A percentile compares a stretch with the other conserved stretches of the same genome.
phyloP scores from a whole-genome alignment of 2,329 filamentous ascomycete genomes.

The Fusarium dlaminii region DNA sequence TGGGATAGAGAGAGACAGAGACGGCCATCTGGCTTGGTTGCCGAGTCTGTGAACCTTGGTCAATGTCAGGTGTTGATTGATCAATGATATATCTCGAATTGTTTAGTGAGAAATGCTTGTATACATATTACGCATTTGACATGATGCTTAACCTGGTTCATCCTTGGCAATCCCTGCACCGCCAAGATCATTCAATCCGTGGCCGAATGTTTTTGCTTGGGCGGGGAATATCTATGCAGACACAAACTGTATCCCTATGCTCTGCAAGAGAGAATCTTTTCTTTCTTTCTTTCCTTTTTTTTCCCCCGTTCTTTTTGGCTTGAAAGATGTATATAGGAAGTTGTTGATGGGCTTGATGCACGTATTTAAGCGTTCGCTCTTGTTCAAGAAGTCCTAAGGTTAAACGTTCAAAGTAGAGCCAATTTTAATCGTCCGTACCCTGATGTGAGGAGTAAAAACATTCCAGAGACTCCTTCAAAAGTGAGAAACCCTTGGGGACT shows the following conservation, averaged over 20 bases:
- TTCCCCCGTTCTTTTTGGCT: not conserved
- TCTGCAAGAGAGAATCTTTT: not conserved
- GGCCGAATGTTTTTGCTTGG: not conserved
- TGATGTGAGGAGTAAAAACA: not conserved
- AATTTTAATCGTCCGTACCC: not conserved
- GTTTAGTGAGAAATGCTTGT: not conserved
- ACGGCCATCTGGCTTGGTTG: no score
- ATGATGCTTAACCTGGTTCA: not conserved
- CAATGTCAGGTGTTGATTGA: no score
- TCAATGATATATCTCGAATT: not conserved
- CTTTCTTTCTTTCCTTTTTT: no score
- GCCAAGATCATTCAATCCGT: not conserved
- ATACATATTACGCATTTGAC: not conserved
- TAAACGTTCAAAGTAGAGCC: not conserved
- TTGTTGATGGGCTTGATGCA: not conserved
- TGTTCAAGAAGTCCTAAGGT: not conserved
- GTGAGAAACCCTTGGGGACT: not conserved
- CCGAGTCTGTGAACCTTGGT: not conserved
- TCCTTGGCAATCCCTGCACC: not conserved
- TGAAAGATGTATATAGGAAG: not conserved
- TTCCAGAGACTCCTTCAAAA: not conserved
- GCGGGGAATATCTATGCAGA: not conserved
- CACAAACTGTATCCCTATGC: not conserved
- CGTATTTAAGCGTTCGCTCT: not conserved
- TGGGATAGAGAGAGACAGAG: not conserved